Conservation (phyloP, 2,329 filamentous ascomycete species). For the Botrytis elliptica region DNA sequence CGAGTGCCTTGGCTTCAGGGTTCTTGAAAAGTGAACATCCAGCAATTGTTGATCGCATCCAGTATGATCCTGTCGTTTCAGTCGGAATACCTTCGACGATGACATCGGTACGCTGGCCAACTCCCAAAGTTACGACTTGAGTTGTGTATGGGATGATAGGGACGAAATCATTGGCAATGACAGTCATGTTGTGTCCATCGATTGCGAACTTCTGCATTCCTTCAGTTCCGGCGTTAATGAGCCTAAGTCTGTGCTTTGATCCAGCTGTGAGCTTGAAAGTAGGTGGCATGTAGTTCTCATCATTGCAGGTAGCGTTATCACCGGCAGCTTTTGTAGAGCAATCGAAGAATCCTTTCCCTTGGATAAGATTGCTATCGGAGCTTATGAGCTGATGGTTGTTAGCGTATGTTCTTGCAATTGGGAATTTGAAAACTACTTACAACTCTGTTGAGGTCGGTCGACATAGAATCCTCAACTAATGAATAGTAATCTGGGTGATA, state of each 20-base stretch:
- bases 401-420: neutral
- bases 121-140: conserved; percentile 40
- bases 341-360: conserved; percentile 33
- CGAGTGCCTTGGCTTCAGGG: conserved; percentile 54
- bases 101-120: conserved; percentile 44
- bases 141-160: conserved; percentile 62
- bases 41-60: conserved; percentile 53
- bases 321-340: conserved; percentile 23
- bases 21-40: conserved; percentile 48
- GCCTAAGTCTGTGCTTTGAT: conserved; percentile 46
- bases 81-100: conserved; percentile 46
- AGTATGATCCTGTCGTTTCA: conserved; percentile 45
- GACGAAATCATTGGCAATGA: conserved; percentile 63
- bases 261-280: conserved; percentile 43
- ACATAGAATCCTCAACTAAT: conserved; percentile 46
- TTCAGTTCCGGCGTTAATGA: conserved; percentile 49
- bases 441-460: conserved; percentile 1
- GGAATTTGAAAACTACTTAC: neutral
- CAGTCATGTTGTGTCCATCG: conserved; percentile 55
- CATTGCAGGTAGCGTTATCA: conserved; percentile 23
- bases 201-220: conserved; percentile 47
- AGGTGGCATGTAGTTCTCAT: conserved; percentile 26
- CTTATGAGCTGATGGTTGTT: conserved; percentile 10
- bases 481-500: conserved; percentile 47
- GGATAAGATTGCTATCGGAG: conserved; percentile 38